Evolutionary conservation across 176 grass and related monocot species (phyloP).

Genomic region (Carex cristatella): DNA sequence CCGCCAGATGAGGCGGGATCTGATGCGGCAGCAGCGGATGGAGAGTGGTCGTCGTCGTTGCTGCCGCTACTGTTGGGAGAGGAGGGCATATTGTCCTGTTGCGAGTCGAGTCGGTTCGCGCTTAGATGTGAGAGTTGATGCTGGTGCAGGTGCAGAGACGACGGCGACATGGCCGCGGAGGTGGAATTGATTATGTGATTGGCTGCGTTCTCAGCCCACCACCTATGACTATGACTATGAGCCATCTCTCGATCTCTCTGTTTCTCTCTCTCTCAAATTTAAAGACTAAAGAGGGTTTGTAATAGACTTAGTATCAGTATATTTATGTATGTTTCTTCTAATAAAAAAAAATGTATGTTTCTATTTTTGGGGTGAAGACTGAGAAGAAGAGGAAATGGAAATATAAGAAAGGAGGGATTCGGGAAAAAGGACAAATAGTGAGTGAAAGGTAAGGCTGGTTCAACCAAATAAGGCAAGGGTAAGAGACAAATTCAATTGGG

Average conservation of each 20-base stretch:
- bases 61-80: conserved; percentile 21
- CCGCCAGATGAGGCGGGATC: background rate
- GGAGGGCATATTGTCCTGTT: background rate
- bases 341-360: background rate
- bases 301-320: too few species aligned
- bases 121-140: conserved; percentile 45
- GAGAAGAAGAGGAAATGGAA: background rate
- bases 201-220: conserved; percentile 50
- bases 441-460: background rate
- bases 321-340: background rate
- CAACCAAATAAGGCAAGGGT: background rate
- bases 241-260: conserved; percentile 40
- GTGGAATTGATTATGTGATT: conserved; percentile 26
- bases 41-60: conserved; percentile 49
- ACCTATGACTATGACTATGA: conserved; percentile 48
- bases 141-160: background rate
- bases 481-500: too few species aligned
- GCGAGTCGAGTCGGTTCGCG: conserved; percentile 26
- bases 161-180: background rate
- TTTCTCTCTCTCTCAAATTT: background rate
- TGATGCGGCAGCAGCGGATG: conserved; percentile 10
- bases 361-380: background rate
- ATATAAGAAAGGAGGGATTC: background rate
- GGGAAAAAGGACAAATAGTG: background rate
- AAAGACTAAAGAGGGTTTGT: background rate